Base-by-base conservation (phyloP, 495 filamentous ascomycete species). In the Usnea hakonensis region DNA sequence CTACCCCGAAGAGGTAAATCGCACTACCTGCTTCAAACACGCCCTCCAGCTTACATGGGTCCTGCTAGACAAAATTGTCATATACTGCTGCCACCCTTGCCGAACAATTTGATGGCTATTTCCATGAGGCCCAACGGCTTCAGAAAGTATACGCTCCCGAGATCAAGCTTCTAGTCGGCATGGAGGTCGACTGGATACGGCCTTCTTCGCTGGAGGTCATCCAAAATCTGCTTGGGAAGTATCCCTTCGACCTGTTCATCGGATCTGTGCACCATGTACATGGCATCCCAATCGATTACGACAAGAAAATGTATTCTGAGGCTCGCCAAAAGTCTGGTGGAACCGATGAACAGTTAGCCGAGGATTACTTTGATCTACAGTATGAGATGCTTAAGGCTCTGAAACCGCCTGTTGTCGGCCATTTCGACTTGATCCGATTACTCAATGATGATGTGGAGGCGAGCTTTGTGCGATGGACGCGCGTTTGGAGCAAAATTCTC, bases 151-250 rank as follows among this genome's bases (percentile, higher is more conserved):
- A 96, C 74, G 77, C 81, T 26, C 70, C 75, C 30, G 77, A 87
- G 64, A 95, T 98, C 72, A 76, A 84, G 52, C 79, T 98, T 65
- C 79, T 96, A 26, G 85, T 98, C 73, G 94, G 89, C 52, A 95
- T 97, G 72, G 95, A 98, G 72, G 81, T 81, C 60, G 95, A 98
- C 68, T 97, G 89, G 85, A 92, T 96, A 65, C 84, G 91, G 4
- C 81, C 85, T 0, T 77, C 77, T 17, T 92, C 89, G 57, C 70
- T 70, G 7, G 21, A 69, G 1, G 73, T 90, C 36, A 84, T 96
- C 54, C 62, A 75, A 11, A 61, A 68, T 11, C 82, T 95, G 0
- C 75, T 88, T 17, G 69, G 76, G 3, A 77, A 83, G 32, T 81
- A 87, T 57, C 72, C 76, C 19, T 81, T 95, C 61, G 92, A 97